These are phyloP conservation scores for Tuber calosporum DNA, from an alignment of 495 filamentous ascomycete genomes.

Conservation along the genomic window DNA sequence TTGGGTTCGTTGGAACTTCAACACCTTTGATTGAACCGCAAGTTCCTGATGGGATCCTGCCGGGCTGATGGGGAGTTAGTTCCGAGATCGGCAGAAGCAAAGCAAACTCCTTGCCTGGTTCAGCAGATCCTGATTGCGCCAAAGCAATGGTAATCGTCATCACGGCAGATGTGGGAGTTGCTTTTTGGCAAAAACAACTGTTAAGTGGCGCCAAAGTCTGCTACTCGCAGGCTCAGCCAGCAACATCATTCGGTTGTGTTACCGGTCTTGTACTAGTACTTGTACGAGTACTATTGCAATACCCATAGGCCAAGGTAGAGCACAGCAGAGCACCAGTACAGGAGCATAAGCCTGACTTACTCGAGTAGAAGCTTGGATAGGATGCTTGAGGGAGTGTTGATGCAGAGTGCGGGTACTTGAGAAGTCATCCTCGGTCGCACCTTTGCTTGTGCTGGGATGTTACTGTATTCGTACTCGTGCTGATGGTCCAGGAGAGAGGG, in stretches of 20 bases:
- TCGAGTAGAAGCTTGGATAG: not conserved
- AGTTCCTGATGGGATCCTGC: not conserved
- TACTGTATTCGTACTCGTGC: too few species aligned
- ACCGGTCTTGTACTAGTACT: too few species aligned
- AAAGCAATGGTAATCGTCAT: not conserved
- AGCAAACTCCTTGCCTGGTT: not conserved
- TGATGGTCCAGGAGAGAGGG: too few species aligned
- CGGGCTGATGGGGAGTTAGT: not conserved
- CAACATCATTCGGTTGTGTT: not conserved
- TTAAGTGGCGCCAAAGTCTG: not conserved
- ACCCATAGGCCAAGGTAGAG: not conserved
- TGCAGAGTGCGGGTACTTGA: too few species aligned
- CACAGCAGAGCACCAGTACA: not conserved
- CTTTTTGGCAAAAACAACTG: not conserved
- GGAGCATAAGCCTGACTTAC: not conserved
- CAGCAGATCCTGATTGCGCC: not conserved
- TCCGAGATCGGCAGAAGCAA: not conserved
- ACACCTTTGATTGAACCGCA: not conserved
- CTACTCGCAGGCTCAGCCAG: not conserved
- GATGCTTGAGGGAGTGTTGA: not conserved
- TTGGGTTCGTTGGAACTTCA: not conserved
- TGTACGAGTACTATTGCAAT: too few species aligned
- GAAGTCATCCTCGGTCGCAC: not conserved
- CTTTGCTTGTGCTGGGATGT: not conserved
- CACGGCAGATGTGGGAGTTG: not conserved